Conservation (phyloP, 176 grass and related monocot species). For the Miscanthus lutarioriparius region DNA sequence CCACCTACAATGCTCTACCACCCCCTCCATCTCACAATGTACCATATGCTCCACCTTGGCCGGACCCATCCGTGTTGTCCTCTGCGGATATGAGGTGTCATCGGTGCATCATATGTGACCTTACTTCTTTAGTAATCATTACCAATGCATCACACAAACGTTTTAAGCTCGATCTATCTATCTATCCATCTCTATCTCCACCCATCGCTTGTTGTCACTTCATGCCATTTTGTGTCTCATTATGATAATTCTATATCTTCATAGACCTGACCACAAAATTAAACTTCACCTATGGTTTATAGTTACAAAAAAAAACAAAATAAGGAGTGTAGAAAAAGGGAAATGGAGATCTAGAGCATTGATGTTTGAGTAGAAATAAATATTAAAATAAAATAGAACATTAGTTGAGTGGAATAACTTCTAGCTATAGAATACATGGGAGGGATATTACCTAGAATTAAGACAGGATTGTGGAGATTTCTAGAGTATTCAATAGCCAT, state of each 20-base stretch:
- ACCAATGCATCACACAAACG: not conserved
- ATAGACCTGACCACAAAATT: not conserved
- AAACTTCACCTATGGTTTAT: not conserved
- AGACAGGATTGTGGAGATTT: not conserved
- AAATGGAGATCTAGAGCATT: not conserved
- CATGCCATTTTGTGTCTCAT: not conserved
- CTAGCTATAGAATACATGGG: not conserved
- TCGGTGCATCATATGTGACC: too few relatives aligned
- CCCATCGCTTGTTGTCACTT: not conserved
- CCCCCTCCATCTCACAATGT: too few relatives aligned
- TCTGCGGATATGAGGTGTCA: too few relatives aligned
- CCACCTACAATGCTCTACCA: too few relatives aligned
- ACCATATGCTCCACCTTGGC: too few relatives aligned
- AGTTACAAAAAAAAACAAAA: not conserved
- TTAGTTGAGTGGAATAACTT: not conserved
- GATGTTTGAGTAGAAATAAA: not conserved
- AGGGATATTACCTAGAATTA: not conserved
- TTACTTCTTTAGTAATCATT: too few relatives aligned
- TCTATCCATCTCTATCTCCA: not conserved
- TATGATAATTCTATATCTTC: not conserved
- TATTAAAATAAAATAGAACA: not conserved
- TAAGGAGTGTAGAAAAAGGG: not conserved
- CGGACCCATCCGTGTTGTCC: too few relatives aligned
- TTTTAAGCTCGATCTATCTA: not conserved
- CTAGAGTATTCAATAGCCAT: too few relatives aligned